Base-by-base conservation (phyloP, 257 asterid species). In the Solanum ossicruentum region DNA sequence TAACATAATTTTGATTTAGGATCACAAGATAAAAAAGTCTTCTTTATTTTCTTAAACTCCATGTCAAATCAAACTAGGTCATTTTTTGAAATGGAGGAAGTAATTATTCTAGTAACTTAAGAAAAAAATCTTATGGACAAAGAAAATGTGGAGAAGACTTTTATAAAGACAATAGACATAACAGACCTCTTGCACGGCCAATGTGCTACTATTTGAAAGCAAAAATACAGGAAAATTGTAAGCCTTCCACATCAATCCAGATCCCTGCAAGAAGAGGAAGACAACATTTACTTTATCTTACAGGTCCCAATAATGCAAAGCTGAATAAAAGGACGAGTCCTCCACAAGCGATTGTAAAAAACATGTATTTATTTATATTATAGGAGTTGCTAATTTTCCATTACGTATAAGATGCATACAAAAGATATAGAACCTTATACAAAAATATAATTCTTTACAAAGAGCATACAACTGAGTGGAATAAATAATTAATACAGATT, bases 161-260 rank as follows among this genome's bases (percentile, higher is more conserved):
- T 21, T 26, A 52, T 47, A 26, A 52, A 78, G 1, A 26, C 16
- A 52, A 78, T 51, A 26, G 41, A 78, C 82, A 66, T 49, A 85
- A 61, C 51, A 61, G 67, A 97, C 99, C 98, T 95, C 91, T 89
- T 88, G 93, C 93, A 97, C 66, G 86, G 89, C 86, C n/a, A 63
- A 81, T 43, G 98, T 93, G 93, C 94, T 91, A 88, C 85, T 84
- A 71, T 89, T 89, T 77, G 98, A 94, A 85, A 97, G 99, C 81
- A 97, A 92, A 90, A 94, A 95, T 60, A 95, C 94, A 4, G 99
- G 99, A 90, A 97, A 92, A 85, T 94, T 90, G 91, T 95, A 97
- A 85, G 92, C 92, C 83, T 92, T 93, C 99, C 99, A 95, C 99
- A 97, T 95, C 84, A 92, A 84, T 91, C 95, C 99, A 94, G 99